Evolutionary conservation across 2,329 filamentous ascomycete genomes (phyloP).

Genomic region (Paecilomyces sp.): DNA sequence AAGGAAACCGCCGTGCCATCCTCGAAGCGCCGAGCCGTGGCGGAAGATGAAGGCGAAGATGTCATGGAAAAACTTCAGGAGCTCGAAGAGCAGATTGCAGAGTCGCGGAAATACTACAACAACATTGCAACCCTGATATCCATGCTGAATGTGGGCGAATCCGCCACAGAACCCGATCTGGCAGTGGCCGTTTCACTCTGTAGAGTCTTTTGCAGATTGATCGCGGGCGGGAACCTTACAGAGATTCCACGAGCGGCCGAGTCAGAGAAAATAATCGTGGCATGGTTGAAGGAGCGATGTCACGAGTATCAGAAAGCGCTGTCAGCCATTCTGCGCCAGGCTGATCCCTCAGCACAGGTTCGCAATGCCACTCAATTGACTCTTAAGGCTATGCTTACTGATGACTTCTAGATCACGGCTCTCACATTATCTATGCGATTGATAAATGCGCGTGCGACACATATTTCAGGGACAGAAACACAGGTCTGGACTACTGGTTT

Average conservation of each 20-base stretch:
- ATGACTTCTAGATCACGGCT: slow-evolving; percentile 50
- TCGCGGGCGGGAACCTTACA: slow-evolving; percentile 64
- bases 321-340: slow-evolving; percentile 52
- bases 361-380: slow-evolving; percentile 4
- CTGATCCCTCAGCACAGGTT: slow-evolving; percentile 51
- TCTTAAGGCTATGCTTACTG: slow-evolving; percentile 5
- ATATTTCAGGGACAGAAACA: slow-evolving; percentile 54
- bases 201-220: slow-evolving; percentile 74
- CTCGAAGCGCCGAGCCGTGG: slow-evolving; percentile 40
- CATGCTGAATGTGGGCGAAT: slow-evolving; percentile 46
- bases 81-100: slow-evolving; percentile 72
- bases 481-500: slow-evolving; percentile 63
- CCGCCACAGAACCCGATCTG: slow-evolving; percentile 51
- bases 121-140: slow-evolving; percentile 70
- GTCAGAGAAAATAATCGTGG: slow-evolving; percentile 65
- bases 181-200: slow-evolving; percentile 75
- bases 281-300: slow-evolving; percentile 72
- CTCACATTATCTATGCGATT: slow-evolving; percentile 77
- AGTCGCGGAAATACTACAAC: slow-evolving; percentile 87
- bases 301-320: slow-evolving; percentile 62
- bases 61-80: slow-evolving; percentile 60
- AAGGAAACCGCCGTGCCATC: slow-evolving; percentile 29
- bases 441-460: slow-evolving; percentile 68
- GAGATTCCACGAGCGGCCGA: slow-evolving; percentile 60
- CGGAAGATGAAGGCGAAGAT: slow-evolving; percentile 44